Base-by-base conservation (phyloP, 2,329 filamentous ascomycete genomes). In the Sporothrix pallida region DNA sequence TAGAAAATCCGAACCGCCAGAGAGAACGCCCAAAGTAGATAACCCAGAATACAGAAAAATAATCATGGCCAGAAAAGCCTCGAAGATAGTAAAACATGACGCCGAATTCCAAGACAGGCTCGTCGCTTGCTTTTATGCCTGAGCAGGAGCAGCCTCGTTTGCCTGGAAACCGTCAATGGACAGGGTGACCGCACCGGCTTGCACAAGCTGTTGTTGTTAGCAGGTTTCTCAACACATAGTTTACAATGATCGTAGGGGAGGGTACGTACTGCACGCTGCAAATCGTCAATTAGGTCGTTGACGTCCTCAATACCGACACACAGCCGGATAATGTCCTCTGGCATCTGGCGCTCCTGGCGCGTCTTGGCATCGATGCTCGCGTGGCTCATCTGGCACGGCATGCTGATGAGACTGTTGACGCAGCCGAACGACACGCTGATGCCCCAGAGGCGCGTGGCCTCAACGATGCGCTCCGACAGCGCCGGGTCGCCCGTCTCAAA, bases 381-480 rank as follows among this genome's bases (percentile, higher is more conserved):
- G 83, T 99, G 96, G 83, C 95, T 98, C 97, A 99, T 99, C 79
- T 95, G 94, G 84, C 96, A 99, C 9, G 96, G 95, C 95, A 99
- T 98, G 84, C 95, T 98, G 83, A 99, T 99, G 81, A 99, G 85
- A 81, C 93, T 97, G 85, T 99, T 99, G 77, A 99, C 96, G 81
- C 96, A 98, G 67, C 96, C 96, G 81, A 99, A 99, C 80, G 94
- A 97, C 74, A 99, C 96, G 77, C 93, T 97, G 78, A 99, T 99
- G 48, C 93, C 94, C 91, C 94, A 99, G 46, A 99, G 86, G 76
- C 93, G 90, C 2, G 96, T 93, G 44, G 93, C 93, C 84, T 98
- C 96, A 5, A 99, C 96, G 78, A 99, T 98, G 54, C 95, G 89
- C 84, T 98, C 94, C 4, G 93, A 97, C 46, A 98, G 83, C 8